Conservation (phyloP, 352 stramenopile genomes). For the Thalassiosira allenii region DNA sequence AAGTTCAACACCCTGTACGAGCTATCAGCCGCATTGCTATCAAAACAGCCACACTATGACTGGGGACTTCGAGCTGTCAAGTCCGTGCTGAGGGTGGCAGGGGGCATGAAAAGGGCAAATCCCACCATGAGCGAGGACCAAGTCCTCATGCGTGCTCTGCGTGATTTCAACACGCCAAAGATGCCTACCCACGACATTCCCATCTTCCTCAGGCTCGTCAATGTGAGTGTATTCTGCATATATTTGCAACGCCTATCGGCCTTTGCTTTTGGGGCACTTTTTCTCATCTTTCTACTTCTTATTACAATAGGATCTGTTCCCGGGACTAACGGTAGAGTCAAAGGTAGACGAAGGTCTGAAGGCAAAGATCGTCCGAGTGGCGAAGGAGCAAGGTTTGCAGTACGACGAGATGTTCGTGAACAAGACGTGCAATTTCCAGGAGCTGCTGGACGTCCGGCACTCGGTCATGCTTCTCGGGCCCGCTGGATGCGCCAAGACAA, state of each 20-base stretch:
- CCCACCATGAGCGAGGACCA: constrained; percentile 90
- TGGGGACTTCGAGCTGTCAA: constrained; percentile 96
- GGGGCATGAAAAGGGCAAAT: constrained; percentile 91
- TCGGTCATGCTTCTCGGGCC: constrained; percentile 96
- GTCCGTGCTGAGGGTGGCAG: constrained; percentile 95
- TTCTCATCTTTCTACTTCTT: no score
- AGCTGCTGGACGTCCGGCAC: constrained; percentile 93
- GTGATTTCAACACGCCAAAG: constrained; percentile 96
- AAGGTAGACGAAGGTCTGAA: constrained; percentile 94
- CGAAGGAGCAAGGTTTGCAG: constrained; percentile 91
- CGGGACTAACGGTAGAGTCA: constrained; percentile 92
- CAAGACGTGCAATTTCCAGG: constrained; percentile 95
- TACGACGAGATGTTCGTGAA: constrained; percentile 95
- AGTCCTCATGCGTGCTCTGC: constrained; percentile 94
- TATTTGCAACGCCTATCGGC: no score
- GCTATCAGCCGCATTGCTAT: constrained; percentile 93
- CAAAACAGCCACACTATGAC: constrained; percentile 96
- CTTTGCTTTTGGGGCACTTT: no score
- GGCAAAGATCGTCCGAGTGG: constrained; percentile 91
- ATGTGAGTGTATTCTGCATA: no score
- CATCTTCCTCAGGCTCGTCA: constrained; percentile 93
- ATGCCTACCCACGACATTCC: constrained; percentile 92
- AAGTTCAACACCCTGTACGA: constrained; percentile 96
- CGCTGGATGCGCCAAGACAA: constrained; percentile 94
- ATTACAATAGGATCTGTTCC: no score